A percentile compares a stretch with the other conserved stretches of the same genome.
These are phyloP conservation scores for Apocynum venetum DNA, from an alignment of 257 asterid genomes.

Conservation along the genomic window DNA sequence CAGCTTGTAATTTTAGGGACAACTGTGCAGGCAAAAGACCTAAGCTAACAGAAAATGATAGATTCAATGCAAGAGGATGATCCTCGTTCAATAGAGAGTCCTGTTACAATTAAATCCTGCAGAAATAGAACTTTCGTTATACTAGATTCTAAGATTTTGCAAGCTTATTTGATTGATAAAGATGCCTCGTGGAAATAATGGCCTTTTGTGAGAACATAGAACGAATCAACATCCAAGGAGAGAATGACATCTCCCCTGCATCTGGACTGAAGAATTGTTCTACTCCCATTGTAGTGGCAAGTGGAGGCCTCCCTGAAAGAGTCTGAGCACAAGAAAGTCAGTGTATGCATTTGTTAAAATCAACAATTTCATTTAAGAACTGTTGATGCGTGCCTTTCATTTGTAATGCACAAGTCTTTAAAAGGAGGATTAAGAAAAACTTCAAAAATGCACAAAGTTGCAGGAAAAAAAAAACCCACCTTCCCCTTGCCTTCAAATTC, in stretches of 20 bases:
- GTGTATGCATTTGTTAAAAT: conserved; percentile 15
- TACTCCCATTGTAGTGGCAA: conserved; percentile 95
- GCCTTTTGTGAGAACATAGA: conserved; percentile 62
- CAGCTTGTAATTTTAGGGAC: conserved; percentile 79
- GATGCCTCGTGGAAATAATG: conserved; percentile 21
- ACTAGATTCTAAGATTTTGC: conserved; percentile 13
- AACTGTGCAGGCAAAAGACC: conserved; percentile 81
- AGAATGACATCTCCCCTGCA: conserved; percentile 58
- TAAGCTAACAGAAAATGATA: conserved; percentile 82
- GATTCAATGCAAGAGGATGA: conserved; percentile 84
- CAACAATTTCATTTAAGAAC: not conserved
- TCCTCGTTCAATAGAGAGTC: conserved; percentile 66
- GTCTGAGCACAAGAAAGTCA: conserved; percentile 49
- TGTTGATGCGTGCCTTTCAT: not conserved
- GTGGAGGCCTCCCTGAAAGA: conserved; percentile 96
- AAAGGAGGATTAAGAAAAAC: too few relatives aligned
- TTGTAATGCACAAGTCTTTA: too few relatives aligned
- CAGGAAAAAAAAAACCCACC: too few relatives aligned
- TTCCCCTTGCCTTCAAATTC: too few relatives aligned
- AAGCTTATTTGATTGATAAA: conserved; percentile 5
- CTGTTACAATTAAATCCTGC: conserved; percentile 47
- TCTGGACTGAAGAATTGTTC: conserved; percentile 86
- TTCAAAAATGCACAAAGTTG: too few relatives aligned
- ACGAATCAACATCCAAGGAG: conserved; percentile 50
- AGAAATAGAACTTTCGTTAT: conserved; percentile 16